Evolutionary conservation across 352 stramenopile species (phyloP), one percentile per base, ranked within the genome.

Genomic region (Pythium aristosporum): DNA sequence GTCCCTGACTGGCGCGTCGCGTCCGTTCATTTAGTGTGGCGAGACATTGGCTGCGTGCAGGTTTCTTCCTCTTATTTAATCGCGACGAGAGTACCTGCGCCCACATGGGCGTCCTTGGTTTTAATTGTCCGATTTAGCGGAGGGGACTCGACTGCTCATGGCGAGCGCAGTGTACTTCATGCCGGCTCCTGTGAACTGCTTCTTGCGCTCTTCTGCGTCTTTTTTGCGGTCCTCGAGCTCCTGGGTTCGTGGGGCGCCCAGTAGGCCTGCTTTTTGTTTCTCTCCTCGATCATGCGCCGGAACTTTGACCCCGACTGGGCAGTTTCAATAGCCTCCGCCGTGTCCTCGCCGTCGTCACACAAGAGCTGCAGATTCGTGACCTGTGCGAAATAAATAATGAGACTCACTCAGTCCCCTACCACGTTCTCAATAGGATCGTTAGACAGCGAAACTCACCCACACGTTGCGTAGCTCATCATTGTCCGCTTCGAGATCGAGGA

Each of bases 101-200:
- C 51, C 39, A 25, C 28, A 30, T 30, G 25, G 21, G 21, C 44
- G 44, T 20, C 4, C 44, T 2, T 37, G 25, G 28, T 41, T n/a
- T 30, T 49, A 69, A n/a, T 69, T 56, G 18, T 64, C 50, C 4
- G 51, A 59, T 20, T 61, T 60, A 41, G 71, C 73, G 16, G 77
- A 62, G 28, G 62, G 48, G 10, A 58, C 59, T 23, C 84, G 83
- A 65, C 85, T 92, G 23, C 67, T 76, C 75, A 94, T 88, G 39
- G 85, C 85, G 36, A 91, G 72, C 6, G 85, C 85, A 3, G 85
- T 94, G 68, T 92, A 94, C 65, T 91, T 94, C 76, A 92, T 89
- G 6, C 85, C 85, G 7, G 72, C 74, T 30, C 75, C 72, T 8
- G 78, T 72, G 55, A 91, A 90, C 61, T 88, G 75, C 55, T 91